Percentiles rank a stretch among this genome's conserved stretches.
These are phyloP conservation scores for Bassia scoparia DNA, from an alignment of 148 eudicot species.

Conservation along the genomic window DNA sequence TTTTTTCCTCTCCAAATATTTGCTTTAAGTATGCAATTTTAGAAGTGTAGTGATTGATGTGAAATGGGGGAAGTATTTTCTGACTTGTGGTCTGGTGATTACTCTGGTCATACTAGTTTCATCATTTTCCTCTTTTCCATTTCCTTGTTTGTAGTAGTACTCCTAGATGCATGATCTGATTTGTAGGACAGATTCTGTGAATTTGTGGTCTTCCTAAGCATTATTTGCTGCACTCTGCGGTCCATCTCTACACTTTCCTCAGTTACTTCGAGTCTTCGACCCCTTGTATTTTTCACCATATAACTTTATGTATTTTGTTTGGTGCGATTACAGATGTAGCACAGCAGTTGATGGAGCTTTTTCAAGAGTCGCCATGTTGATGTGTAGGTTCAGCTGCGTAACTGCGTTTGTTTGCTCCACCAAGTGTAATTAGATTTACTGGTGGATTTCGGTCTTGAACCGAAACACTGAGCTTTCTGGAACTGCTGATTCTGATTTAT, in stretches of 20 bases:
- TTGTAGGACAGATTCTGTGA: background rate
- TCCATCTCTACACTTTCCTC: background rate
- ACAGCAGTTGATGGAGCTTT: constrained; percentile 68
- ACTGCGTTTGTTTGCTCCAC: constrained; percentile 4
- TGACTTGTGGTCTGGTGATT: too few species aligned
- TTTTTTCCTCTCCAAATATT: too few species aligned
- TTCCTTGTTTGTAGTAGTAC: background rate
- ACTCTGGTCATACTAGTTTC: background rate
- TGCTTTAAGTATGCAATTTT: too few species aligned
- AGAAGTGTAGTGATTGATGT: too few species aligned
- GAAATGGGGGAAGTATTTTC: too few species aligned
- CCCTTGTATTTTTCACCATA: background rate
- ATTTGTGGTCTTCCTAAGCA: background rate
- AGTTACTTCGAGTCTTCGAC: background rate
- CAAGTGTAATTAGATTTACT: background rate
- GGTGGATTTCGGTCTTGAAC: background rate
- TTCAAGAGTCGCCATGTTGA: constrained; percentile 26
- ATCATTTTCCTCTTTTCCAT: background rate
- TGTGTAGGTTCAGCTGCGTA: constrained; percentile 4
- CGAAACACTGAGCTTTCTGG: background rate
- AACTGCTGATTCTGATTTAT: constrained; percentile 12
- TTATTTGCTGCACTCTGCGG: background rate
- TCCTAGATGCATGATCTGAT: background rate
- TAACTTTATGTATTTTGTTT: background rate
- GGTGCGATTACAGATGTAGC: constrained; percentile 58